Evolutionary conservation across 2,329 filamentous ascomycete genomes (phyloP), one percentile per base, ranked within the genome.

Genomic region (Orbilia javanica): DNA sequence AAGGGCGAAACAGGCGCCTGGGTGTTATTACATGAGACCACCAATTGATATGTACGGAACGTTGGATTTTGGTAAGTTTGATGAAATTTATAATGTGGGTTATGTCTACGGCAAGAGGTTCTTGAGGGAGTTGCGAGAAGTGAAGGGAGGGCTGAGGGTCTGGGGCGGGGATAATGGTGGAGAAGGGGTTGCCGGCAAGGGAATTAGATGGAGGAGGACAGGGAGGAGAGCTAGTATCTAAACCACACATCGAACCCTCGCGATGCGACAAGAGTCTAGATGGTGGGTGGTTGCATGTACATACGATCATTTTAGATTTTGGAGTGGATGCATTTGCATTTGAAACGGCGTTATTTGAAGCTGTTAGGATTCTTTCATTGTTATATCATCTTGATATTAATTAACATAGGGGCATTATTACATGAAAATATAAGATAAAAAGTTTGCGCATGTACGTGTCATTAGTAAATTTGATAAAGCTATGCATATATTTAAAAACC

Each of bases 21-120:
- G 96, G 0, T 98, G 95, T 84, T 87, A 97, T 65, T 99, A 99
- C 84, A 97, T 99, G 93, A 89, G 96, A 0, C 96, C 96, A 3
- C 96, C 96, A 0, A 92, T 99, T 79, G 96, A 98, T 82, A 88
- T 89, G 0, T 99, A 97, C 81, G 96, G 94, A 3, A 99, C 96
- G 0, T 86, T 99, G 31, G 96, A 99, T 74, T 99, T 99, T 86
- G 93, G 90, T 79, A 97, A 97, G 84, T 99, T 99, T 84, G 95
- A 98, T 82, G 96, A 99, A 87, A 95, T 99, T 67, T 97, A 96
- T 82, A 88, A 92, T 81, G 88, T 97, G 10, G 96, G 96, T 0
- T 97, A 97, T 84, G 88, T 89, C 68, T 99, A 91, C 82, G 96
- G 94, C 3, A 91, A 92, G 83, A 89, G 93, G 67, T 97, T 91